These are phyloP conservation scores for Volutella citrinella DNA, from an alignment of 2,329 filamentous ascomycete genomes.

Conservation along the genomic window DNA sequence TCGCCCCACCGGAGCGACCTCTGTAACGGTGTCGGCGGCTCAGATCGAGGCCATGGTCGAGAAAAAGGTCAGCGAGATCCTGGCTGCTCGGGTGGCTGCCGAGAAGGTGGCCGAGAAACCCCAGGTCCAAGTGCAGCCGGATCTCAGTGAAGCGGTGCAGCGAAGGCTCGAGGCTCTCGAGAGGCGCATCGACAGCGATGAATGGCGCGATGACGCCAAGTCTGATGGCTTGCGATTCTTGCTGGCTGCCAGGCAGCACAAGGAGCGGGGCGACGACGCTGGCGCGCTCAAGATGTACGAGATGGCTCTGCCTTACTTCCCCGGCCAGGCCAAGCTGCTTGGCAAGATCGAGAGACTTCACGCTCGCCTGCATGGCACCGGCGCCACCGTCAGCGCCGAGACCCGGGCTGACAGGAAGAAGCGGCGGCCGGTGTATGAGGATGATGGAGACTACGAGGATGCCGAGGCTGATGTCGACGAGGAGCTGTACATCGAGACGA, in stretches of 20 bases:
- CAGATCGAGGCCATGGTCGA: conserved; percentile 91
- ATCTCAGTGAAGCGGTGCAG: conserved; percentile 75
- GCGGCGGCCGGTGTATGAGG: conserved; percentile 27
- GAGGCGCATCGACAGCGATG: conserved; percentile 70
- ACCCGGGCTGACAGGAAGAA: conserved; percentile 29
- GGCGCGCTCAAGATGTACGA: conserved; percentile 84
- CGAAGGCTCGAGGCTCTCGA: conserved; percentile 80
- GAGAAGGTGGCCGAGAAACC: conserved; percentile 35
- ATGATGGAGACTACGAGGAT: conserved; percentile 38
- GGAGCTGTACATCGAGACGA: conserved; percentile 25
- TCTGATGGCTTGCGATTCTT: conserved; percentile 82
- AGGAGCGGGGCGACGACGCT: conserved; percentile 74
- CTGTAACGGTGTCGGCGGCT: conserved; percentile 59
- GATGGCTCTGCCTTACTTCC: conserved; percentile 79
- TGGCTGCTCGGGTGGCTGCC: conserved; percentile 66
- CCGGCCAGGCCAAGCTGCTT: conserved; percentile 73
- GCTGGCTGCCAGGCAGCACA: conserved; percentile 89
- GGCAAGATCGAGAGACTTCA: conserved; percentile 66
- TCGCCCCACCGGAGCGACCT: conserved; percentile 23
- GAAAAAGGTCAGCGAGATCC: conserved; percentile 83
- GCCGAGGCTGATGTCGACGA: conserved; percentile 42
- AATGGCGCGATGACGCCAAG: conserved; percentile 63
- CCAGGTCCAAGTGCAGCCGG: conserved; percentile 36
- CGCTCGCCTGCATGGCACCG: conserved; percentile 42
- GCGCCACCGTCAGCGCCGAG: conserved; percentile 17